Percentiles rank a stretch among this genome's conserved stretches.
These are phyloP conservation scores for Podaxis pistillaris DNA, from an alignment of 768 basidiomycete species.

Conservation along the genomic window DNA sequence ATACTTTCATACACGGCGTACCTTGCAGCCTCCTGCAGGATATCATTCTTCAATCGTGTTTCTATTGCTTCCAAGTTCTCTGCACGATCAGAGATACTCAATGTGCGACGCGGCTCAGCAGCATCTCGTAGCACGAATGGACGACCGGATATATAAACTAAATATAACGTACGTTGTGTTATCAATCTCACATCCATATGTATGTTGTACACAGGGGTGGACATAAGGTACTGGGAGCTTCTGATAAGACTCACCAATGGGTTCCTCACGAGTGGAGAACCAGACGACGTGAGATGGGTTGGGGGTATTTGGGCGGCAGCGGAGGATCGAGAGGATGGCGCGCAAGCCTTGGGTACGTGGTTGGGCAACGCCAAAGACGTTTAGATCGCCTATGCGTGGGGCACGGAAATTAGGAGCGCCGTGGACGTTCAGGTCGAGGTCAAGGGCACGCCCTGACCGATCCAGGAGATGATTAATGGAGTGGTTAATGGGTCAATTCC, in stretches of 20 bases:
- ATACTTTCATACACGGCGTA: conserved; percentile 24
- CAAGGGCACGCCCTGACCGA: conserved; percentile 75
- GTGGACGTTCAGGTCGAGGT: conserved; percentile 87
- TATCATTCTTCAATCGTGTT: conserved; percentile 83
- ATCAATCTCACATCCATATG: not conserved
- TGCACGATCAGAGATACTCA: conserved; percentile 86
- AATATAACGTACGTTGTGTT: conserved; percentile 15
- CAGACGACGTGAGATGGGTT: conserved; percentile 81
- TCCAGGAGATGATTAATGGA: not conserved
- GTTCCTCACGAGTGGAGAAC: conserved; percentile 97
- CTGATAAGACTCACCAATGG: conserved; percentile 60
- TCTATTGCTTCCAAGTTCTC: conserved; percentile 95
- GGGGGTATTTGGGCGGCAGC: conserved; percentile 62
- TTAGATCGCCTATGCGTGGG: conserved; percentile 73
- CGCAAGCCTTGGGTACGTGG: conserved; percentile 90
- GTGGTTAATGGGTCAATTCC: conserved; percentile 1
- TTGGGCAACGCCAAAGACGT: conserved; percentile 95
- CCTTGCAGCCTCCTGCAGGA: conserved; percentile 80
- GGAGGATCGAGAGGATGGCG: conserved; percentile 83
- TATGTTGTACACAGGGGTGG: not conserved
- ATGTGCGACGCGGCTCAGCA: conserved; percentile 73
- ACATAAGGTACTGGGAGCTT: not conserved
- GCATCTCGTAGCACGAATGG: conserved; percentile 93
- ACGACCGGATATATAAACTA: conserved; percentile 86
- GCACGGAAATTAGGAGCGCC: conserved; percentile 96